Conservation (phyloP, 495 filamentous ascomycete genomes). For the Geoglossum glabrum region DNA sequence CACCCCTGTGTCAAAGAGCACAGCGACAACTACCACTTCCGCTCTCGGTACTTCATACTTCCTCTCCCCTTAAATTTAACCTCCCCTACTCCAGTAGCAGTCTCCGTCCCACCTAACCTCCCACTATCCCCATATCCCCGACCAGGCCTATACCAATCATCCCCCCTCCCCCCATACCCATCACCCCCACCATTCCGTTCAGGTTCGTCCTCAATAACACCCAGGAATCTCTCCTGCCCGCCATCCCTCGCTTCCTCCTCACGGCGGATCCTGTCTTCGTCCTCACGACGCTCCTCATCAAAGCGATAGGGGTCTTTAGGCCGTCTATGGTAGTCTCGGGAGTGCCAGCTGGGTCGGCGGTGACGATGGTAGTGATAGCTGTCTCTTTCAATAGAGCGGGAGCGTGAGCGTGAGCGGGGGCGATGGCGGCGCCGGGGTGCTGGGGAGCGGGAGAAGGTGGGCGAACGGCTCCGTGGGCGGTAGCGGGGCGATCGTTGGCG, state of each 20-base stretch:
- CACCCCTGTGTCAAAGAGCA: slow-evolving; percentile 16
- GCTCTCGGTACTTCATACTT: slow-evolving; percentile 52
- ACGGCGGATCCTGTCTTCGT: slow-evolving; percentile 1
- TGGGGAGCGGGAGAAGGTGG: slow-evolving; percentile 11
- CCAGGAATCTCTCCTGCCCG: not conserved
- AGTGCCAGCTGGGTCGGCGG: not conserved
- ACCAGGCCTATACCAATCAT: not conserved
- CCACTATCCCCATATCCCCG: slow-evolving; percentile 6
- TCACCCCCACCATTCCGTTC: not conserved
- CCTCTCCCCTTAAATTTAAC: slow-evolving; percentile 26
- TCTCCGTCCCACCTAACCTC: slow-evolving; percentile 3
- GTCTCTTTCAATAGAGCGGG: not conserved
- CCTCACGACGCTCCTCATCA: not conserved
- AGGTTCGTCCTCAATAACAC: not conserved
- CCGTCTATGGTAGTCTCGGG: not conserved
- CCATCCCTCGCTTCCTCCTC: not conserved
- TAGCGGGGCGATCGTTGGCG: not conserved
- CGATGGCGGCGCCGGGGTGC: slow-evolving; percentile 3
- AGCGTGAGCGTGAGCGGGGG: slow-evolving; percentile 1
- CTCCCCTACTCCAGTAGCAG: slow-evolving; percentile 10
- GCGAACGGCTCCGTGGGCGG: slow-evolving; percentile 9
- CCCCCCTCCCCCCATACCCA: not conserved
- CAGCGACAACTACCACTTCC: slow-evolving; percentile 23
- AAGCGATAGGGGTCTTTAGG: not conserved
- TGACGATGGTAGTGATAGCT: not conserved